Evolutionary conservation across 495 filamentous ascomycete species (phyloP), one percentile per base, ranked within the genome.

Genomic region (Podospora tetraspora): DNA sequence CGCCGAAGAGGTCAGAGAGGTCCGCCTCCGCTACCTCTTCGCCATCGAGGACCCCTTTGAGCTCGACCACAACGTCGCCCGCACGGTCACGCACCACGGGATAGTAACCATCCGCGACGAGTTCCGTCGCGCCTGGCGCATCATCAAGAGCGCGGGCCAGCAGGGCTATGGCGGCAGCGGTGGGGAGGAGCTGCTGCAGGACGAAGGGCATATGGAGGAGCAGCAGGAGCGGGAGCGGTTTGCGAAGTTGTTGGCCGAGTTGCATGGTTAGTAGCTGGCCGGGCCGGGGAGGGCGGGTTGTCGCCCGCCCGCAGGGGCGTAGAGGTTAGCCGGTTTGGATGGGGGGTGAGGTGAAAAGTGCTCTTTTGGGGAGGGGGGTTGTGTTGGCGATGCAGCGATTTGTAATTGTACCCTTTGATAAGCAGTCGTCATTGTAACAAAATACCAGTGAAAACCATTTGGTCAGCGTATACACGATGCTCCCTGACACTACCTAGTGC

Each of bases 31-130:
- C n/a, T 95, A 90, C 74, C 85, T 96, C 19, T 89, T 95, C 70
- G 89, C 91, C 43, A 92, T 96, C 68, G 92, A 96, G 73, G 92
- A 96, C 74, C 92, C 92, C 0, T 95, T 96, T 74, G 92, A 95
- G 80, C 81, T 85, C 3, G 87, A 89, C 59, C 92, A 95, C 77
- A 95, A 96, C 71, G 88, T 96, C 59, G 92, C 89, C 10, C 81
- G 91, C 32, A 95, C 92, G 0, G 92, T 94, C 1, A 92, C 88
- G 29, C 87, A 90, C 69, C 84, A 84, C 58, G 91, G 91, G 11
- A 90, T 95, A 57, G 85, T 88, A 0, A 82, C 88, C 4, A 94
- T 95, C 62, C 81, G 91, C 27, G 88, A 92, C 68, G 92, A 96
- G 79, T 92, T 96, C 71, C 82, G 89, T 2, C 84, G 92, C 32